These are phyloP conservation scores for Xylaria digitata DNA, from an alignment of 2,329 filamentous ascomycete species.

Conservation along the genomic window DNA sequence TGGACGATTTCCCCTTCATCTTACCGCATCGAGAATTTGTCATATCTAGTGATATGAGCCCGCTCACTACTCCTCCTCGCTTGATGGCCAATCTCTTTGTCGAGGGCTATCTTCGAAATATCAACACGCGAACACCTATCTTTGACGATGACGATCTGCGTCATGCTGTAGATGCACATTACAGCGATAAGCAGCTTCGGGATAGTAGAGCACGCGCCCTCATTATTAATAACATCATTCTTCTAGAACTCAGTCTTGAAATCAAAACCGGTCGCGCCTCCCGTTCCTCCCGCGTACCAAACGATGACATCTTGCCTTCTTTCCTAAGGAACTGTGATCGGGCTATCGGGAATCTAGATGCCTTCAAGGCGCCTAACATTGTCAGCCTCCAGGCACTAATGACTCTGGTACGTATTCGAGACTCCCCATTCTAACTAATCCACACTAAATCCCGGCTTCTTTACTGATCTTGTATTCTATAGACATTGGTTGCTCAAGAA, in stretches of 20 bases:
- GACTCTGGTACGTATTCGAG: constrained; percentile 34
- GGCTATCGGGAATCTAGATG: constrained; percentile 36
- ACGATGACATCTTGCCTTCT: constrained; percentile 40
- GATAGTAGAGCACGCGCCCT: constrained; percentile 37
- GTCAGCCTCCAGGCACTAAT: constrained; percentile 38
- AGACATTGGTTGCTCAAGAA: constrained; percentile 38
- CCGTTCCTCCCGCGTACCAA: constrained; percentile 31
- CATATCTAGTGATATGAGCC: constrained; percentile 23
- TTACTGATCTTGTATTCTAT: constrained; percentile 8
- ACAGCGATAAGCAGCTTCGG: constrained; percentile 27
- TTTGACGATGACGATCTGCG: constrained; percentile 37
- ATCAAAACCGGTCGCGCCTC: constrained; percentile 33
- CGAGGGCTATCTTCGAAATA: constrained; percentile 38
- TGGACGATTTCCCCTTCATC: constrained; percentile 34
- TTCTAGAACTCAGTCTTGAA: constrained; percentile 38
- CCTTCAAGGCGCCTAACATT: constrained; percentile 36
- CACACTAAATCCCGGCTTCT: neutral
- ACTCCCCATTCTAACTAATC: neutral
- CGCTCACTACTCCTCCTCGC: constrained; percentile 34
- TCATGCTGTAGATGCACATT: constrained; percentile 35
- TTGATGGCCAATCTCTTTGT: constrained; percentile 38
- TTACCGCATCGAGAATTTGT: constrained; percentile 25
- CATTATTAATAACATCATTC: constrained; percentile 41
- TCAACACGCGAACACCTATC: constrained; percentile 38
- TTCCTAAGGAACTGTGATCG: constrained; percentile 41